Percentiles rank a stretch among this genome's conserved stretches.
Evolutionary conservation across 352 stramenopile species (phyloP).

Genomic region (Phytophthora ohioensis): DNA sequence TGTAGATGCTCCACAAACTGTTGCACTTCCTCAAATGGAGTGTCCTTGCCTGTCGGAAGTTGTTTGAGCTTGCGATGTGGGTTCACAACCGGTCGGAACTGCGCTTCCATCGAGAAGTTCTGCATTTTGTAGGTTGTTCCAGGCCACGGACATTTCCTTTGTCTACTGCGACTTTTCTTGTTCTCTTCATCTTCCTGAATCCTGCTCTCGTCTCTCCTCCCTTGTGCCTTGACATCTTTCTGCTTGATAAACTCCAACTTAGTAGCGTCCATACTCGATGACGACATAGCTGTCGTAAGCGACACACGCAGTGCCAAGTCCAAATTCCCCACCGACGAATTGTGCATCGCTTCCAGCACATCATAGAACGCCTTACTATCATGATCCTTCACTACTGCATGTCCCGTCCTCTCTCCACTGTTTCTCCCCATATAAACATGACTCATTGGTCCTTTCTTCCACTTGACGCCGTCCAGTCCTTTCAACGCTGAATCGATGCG

Average conservation of each 20-base stretch:
- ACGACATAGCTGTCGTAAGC: conserved; percentile 77
- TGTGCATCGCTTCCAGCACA: conserved; percentile 59
- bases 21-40: conserved; percentile 60
- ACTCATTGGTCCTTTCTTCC: conserved; percentile 77
- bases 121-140: conserved; percentile 83
- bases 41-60: conserved; percentile 41
- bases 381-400: conserved; percentile 73
- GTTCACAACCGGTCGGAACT: conserved; percentile 67
- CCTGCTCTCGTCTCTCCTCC: conserved; percentile 36
- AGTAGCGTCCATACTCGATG: conserved; percentile 61
- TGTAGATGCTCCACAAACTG: conserved; percentile 69
- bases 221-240: conserved; percentile 57
- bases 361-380: conserved; percentile 70
- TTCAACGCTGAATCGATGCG: conserved; percentile 79
- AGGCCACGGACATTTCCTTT: conserved; percentile 61
- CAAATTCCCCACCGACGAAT: conserved; percentile 70
- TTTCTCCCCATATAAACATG: conserved; percentile 69
- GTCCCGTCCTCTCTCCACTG: conserved; percentile 35
- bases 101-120: conserved; percentile 65
- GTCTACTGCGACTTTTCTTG: conserved; percentile 37
- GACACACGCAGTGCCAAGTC: conserved; percentile 77
- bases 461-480: conserved; percentile 78
- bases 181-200: conserved; percentile 38
- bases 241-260: conserved; percentile 68
- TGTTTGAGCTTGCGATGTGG: conserved; percentile 59